phyloP scores from a whole-genome alignment of 164 flowering plant species.

The Liriodendron chinense region DNA sequence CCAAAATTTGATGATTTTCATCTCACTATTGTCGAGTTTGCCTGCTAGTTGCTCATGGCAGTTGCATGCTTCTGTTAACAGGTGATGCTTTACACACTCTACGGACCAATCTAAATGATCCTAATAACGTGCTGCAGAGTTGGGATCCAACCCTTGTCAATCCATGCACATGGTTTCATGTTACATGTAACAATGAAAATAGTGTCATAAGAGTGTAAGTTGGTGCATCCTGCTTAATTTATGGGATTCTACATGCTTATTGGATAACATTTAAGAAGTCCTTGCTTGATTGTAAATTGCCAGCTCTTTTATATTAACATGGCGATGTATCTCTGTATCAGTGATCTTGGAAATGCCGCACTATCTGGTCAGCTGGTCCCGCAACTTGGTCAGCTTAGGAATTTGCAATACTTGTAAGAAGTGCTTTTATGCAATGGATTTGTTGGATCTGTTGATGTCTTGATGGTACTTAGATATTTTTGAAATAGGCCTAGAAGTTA shows the following conservation, averaged over 20 bases:
- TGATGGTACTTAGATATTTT: not conserved
- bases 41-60: not conserved
- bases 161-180: constrained; percentile 98
- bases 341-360: constrained; percentile 94
- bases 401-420: constrained; percentile 88
- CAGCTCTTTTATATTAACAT: constrained; percentile 8
- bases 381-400: constrained; percentile 77
- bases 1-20: not conserved
- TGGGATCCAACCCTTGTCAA: constrained; percentile 97
- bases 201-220: constrained; percentile 93
- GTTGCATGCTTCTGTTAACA: constrained; percentile 24
- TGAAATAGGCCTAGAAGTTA: not conserved
- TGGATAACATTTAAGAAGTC: not conserved
- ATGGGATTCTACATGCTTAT: not conserved
- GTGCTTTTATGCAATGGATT: not conserved
- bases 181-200: constrained; percentile 87
- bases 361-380: constrained; percentile 84
- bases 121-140: constrained; percentile 84
- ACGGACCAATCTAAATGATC: constrained; percentile 68
- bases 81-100: constrained; percentile 89
- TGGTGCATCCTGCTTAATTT: not conserved
- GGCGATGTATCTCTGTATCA: constrained; percentile 24
- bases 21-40: not conserved
- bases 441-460: not conserved
- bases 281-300: not conserved